phyloP scores from a whole-genome alignment of 768 basidiomycete species.

The Coprinellus aureogranulatus region DNA sequence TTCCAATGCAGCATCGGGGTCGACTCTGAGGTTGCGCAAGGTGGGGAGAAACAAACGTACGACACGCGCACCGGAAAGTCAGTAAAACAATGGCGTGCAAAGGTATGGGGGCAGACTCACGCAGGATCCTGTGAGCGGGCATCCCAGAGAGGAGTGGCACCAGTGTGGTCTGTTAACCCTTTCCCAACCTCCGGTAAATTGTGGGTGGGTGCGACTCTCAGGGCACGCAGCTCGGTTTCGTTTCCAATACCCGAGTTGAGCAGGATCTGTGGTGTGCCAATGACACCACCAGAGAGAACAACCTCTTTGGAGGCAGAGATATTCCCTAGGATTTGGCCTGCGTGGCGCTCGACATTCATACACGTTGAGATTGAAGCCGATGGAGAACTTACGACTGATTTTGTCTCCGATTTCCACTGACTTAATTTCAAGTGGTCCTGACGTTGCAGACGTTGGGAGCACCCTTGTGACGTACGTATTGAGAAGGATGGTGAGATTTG shows the following conservation, averaged over 20 bases:
- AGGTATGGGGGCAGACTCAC: neutral
- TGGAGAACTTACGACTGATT: neutral
- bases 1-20: slow-evolving; percentile 16
- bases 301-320: slow-evolving; percentile 24
- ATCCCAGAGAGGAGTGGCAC: too few species aligned
- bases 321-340: neutral
- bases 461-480: slow-evolving; percentile 14
- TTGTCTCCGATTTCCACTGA: slow-evolving; percentile 13
- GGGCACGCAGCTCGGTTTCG: slow-evolving; percentile 5
- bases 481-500: slow-evolving; percentile 9
- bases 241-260: slow-evolving; percentile 25
- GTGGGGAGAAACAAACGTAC: neutral
- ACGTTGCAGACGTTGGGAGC: neutral
- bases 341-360: neutral
- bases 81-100: neutral
- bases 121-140: neutral
- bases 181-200: slow-evolving; percentile 17
- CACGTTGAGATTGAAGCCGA: neutral
- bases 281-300: slow-evolving; percentile 28
- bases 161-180: slow-evolving; percentile 15
- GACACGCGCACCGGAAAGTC: neutral
- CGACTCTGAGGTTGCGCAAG: too few species aligned
- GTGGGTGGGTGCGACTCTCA: slow-evolving; percentile 10
- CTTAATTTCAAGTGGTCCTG: slow-evolving; percentile 5
- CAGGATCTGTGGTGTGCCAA: slow-evolving; percentile 25